A percentile compares a stretch with the other conserved stretches of the same genome.
Evolutionary conservation across 2,329 filamentous ascomycete genomes (phyloP).

Genomic region (Clonostachys sp.): DNA sequence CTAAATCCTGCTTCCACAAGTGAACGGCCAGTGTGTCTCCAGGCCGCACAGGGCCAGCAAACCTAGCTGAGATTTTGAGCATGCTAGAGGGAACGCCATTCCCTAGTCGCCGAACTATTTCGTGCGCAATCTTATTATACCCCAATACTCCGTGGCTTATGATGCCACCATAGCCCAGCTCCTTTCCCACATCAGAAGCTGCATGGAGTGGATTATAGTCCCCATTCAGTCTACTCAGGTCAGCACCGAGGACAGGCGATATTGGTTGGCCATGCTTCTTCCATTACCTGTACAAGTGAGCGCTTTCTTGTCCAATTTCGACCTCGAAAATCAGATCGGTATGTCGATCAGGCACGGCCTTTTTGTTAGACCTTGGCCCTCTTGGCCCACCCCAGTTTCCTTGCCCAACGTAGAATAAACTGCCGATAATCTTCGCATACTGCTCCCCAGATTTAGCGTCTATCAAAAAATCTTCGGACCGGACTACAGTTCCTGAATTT

Average conservation of each 20-base stretch:
- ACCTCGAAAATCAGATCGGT: constrained; percentile 1
- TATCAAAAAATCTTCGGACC: constrained; percentile 61
- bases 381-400: constrained; percentile 30
- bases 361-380: neutral
- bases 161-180: constrained; percentile 78
- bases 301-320: neutral
- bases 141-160: constrained; percentile 80
- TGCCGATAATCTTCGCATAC: constrained; percentile 55
- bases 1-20: constrained; percentile 1
- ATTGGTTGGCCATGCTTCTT: neutral
- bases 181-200: constrained; percentile 67
- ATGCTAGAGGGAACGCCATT: constrained; percentile 1
- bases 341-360: neutral
- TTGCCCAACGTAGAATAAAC: constrained; percentile 64
- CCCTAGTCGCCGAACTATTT: constrained; percentile 32
- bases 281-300: constrained; percentile 4
- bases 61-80: constrained; percentile 4
- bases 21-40: constrained; percentile 3
- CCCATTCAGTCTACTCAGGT: constrained; percentile 58
- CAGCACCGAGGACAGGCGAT: neutral
- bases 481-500: constrained; percentile 63
- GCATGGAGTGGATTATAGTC: constrained; percentile 85
- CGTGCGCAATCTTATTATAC: constrained; percentile 71
- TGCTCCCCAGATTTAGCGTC: constrained; percentile 57
- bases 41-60: constrained; percentile 6